A percentile compares a stretch with the other conserved stretches of the same genome.
Conservation (phyloP, 495 filamentous ascomycete genomes). For the Rusavskia elegans region DNA sequence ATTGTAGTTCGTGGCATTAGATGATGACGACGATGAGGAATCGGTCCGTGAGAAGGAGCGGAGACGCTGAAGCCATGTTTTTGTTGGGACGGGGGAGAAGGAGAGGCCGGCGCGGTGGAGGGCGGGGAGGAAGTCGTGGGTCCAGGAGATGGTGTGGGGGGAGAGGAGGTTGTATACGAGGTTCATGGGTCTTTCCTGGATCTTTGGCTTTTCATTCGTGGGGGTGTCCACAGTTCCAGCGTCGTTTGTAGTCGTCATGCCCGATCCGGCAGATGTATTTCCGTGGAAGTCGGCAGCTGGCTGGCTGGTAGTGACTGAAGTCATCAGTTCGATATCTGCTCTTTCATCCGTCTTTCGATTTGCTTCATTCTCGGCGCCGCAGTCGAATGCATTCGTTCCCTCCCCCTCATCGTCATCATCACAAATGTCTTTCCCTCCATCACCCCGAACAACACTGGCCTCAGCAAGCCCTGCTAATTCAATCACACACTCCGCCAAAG, state of each 20-base stretch:
- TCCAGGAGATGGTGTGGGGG: conserved; percentile 34
- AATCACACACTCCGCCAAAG: conserved; percentile 18
- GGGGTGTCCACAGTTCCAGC: background rate
- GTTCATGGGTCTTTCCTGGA: conserved; percentile 7
- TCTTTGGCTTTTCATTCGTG: background rate
- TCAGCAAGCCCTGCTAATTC: conserved; percentile 17
- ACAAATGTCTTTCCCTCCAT: too few relatives aligned
- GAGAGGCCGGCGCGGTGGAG: conserved; percentile 26
- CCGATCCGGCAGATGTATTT: too few relatives aligned
- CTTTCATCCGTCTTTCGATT: too few relatives aligned
- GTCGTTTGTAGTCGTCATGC: too few relatives aligned
- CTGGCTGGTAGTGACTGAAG: too few relatives aligned
- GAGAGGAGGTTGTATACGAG: conserved; percentile 40
- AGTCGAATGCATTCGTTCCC: too few relatives aligned
- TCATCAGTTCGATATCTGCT: too few relatives aligned
- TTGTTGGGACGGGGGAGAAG: conserved; percentile 30
- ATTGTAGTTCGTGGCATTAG: background rate
- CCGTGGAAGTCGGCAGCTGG: too few relatives aligned
- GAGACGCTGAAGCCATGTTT: conserved; percentile 33
- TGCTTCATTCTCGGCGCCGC: too few relatives aligned
- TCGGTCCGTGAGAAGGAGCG: conserved; percentile 1
- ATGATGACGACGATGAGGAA: background rate
- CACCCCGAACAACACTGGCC: too few relatives aligned
- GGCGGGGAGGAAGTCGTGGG: conserved; percentile 26
- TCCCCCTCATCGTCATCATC: too few relatives aligned